Conservation (phyloP, 176 grass and related monocot genomes). For the Bolboschoenus planiculmis region DNA sequence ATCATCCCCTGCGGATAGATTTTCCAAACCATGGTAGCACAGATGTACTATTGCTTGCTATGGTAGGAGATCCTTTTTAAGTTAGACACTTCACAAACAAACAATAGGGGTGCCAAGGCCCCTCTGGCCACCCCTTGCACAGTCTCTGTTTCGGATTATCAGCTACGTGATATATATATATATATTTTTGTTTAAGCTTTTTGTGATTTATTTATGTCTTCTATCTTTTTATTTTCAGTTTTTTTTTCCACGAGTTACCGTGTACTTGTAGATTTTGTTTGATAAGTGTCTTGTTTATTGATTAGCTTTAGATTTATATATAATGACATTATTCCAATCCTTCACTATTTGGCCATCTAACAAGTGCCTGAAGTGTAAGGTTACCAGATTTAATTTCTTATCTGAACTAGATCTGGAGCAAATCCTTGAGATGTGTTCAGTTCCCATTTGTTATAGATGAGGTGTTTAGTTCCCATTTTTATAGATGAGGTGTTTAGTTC, state of each 20-base stretch:
- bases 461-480: too few species aligned
- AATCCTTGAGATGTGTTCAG: background rate
- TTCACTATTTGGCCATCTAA: background rate
- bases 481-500: too few species aligned
- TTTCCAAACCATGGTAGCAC: too few species aligned
- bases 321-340: background rate
- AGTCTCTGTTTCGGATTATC: background rate
- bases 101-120: too few species aligned
- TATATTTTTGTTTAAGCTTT: background rate
- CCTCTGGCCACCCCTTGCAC: background rate
- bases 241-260: background rate
- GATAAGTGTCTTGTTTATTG: background rate
- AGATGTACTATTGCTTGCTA: too few species aligned
- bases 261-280: background rate
- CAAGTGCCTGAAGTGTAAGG: background rate
- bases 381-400: background rate
- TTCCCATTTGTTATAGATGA: too few species aligned
- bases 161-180: background rate
- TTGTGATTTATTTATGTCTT: background rate
- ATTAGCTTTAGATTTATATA: background rate
- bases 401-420: background rate
- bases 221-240: background rate
- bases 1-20: too few species aligned
- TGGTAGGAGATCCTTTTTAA: too few species aligned
- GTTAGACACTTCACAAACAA: background rate